Conservation (phyloP, 495 filamentous ascomycete genomes). For the Penicillium chermesinum region DNA sequence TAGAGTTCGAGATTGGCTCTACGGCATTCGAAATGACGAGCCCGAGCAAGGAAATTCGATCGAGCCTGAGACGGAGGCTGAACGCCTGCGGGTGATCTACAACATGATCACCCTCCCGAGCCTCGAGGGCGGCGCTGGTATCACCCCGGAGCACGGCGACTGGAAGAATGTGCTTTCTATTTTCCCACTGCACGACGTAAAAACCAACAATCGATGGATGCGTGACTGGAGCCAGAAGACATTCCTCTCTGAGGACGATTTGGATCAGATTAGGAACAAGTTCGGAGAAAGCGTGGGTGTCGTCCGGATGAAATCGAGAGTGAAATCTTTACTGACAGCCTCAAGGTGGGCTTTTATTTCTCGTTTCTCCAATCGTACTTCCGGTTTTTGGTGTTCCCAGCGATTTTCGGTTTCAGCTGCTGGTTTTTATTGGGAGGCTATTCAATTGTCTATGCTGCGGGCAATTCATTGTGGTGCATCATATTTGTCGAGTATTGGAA, state of each 20-base stretch:
- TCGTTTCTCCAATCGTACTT: slow-evolving; percentile 94
- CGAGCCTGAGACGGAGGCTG: slow-evolving; percentile 78
- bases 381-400: slow-evolving; percentile 76
- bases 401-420: slow-evolving; percentile 71
- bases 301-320: not conserved
- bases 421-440: slow-evolving; percentile 82
- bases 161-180: slow-evolving; percentile 83
- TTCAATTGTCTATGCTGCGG: slow-evolving; percentile 75
- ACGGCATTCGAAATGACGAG: slow-evolving; percentile 74
- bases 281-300: slow-evolving; percentile 76
- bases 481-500: slow-evolving; percentile 97
- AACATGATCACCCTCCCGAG: slow-evolving; percentile 77
- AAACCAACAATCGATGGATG: slow-evolving; percentile 87
- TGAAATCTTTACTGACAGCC: not conserved
- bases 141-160: slow-evolving; percentile 72
- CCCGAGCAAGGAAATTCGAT: slow-evolving; percentile 65
- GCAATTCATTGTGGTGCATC: slow-evolving; percentile 81
- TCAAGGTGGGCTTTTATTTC: slow-evolving; percentile 85
- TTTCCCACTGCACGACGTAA: slow-evolving; percentile 83
- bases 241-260: slow-evolving; percentile 67
- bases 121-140: slow-evolving; percentile 83
- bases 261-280: slow-evolving; percentile 78
- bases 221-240: slow-evolving; percentile 81
- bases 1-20: slow-evolving; percentile 93
- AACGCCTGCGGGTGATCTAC: slow-evolving; percentile 79